Percentiles rank a stretch among this genome's conserved stretches.
These are phyloP conservation scores for Lathyrus oleraceus DNA, from an alignment of 306 rosid genomes.

Conservation along the genomic window DNA sequence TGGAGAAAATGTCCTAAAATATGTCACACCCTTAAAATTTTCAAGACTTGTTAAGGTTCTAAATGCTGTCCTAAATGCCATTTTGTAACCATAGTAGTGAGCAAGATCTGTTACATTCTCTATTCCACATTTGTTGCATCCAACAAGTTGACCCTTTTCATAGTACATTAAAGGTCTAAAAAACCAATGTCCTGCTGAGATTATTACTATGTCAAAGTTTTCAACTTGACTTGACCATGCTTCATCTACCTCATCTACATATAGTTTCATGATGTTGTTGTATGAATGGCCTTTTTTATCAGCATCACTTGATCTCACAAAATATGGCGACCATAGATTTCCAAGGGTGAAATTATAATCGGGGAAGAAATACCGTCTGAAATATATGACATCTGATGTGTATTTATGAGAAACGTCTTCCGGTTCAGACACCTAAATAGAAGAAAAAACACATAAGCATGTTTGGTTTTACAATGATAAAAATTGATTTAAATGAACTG, in stretches of 20 bases:
- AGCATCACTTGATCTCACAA: conserved; percentile 56
- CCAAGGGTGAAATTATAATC: conserved; percentile 75
- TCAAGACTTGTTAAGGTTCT: conserved; percentile 40
- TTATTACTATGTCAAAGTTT: conserved; percentile 63
- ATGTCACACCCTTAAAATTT: conserved; percentile 66
- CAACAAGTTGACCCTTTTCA: conserved; percentile 55
- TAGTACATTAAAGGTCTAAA: conserved; percentile 58
- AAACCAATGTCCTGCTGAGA: conserved; percentile 96
- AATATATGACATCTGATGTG: conserved; percentile 38
- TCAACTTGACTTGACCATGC: conserved; percentile 58
- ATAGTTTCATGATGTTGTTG: conserved; percentile 57
- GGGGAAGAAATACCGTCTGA: conserved; percentile 53
- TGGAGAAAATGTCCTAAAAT: conserved; percentile 85
- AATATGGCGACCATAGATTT: conserved; percentile 75
- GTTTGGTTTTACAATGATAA: background rate
- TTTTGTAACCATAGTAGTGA: conserved; percentile 53
- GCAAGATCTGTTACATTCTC: conserved; percentile 46
- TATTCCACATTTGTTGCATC: conserved; percentile 60
- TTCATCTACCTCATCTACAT: conserved; percentile 67
- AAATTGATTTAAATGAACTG: background rate
- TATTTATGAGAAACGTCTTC: conserved; percentile 53
- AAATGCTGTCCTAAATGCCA: conserved; percentile 69
- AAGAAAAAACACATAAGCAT: background rate
- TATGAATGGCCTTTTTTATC: conserved; percentile 46
- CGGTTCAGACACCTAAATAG: conserved; percentile 64